A percentile compares a stretch with the other conserved stretches of the same genome.
Conservation (phyloP, 2,329 filamentous ascomycete genomes). For the Tolypocladium album region DNA sequence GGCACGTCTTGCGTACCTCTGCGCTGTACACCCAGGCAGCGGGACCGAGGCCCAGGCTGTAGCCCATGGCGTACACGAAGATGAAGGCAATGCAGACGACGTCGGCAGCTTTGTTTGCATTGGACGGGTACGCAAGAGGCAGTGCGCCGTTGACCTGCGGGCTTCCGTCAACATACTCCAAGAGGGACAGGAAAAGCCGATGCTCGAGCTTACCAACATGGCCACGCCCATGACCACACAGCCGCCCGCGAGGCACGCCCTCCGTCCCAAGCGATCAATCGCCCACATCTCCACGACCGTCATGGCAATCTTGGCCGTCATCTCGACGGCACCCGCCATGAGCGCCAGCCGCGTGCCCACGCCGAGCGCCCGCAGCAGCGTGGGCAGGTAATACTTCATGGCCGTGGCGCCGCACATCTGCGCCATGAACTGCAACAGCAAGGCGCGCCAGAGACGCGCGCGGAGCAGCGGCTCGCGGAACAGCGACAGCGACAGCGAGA, state of each 20-base stretch:
- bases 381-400: slow-evolving; percentile 50
- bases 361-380: slow-evolving; percentile 39
- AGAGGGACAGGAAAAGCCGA: background rate
- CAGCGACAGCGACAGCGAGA: slow-evolving; percentile 23
- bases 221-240: slow-evolving; percentile 41
- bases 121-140: slow-evolving; percentile 38
- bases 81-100: slow-evolving; percentile 43
- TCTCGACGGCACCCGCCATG: slow-evolving; percentile 44
- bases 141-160: slow-evolving; percentile 41
- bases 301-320: slow-evolving; percentile 45
- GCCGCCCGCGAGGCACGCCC: slow-evolving; percentile 35
- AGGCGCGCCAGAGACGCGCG: slow-evolving; percentile 43
- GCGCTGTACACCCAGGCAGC: slow-evolving; percentile 50
- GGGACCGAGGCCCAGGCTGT: slow-evolving; percentile 46
- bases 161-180: background rate
- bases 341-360: slow-evolving; percentile 35
- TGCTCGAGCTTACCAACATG: slow-evolving; percentile 21
- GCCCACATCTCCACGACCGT: slow-evolving; percentile 45
- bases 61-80: slow-evolving; percentile 47
- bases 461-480: slow-evolving; percentile 37
- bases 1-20: slow-evolving; percentile 26
- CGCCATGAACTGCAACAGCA: slow-evolving; percentile 47
- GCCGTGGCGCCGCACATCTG: slow-evolving; percentile 49
- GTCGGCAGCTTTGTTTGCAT: slow-evolving; percentile 35
- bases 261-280: slow-evolving; percentile 41